These are phyloP conservation scores for Aspergillus sp. DNA, from an alignment of 2,329 filamentous ascomycete genomes.

Conservation along the genomic window DNA sequence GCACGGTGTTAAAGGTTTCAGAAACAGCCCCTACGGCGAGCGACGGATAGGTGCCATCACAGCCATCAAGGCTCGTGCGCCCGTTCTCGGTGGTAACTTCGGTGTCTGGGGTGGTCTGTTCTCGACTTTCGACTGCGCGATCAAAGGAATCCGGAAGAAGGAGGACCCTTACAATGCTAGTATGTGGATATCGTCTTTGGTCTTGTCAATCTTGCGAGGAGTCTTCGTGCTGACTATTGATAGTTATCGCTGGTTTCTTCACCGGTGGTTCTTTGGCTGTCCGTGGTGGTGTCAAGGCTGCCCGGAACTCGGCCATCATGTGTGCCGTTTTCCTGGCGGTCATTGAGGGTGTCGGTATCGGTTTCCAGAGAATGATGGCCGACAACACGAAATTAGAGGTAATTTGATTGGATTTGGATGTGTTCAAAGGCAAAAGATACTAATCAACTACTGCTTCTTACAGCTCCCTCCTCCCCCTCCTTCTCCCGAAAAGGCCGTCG, in stretches of 20 bases:
- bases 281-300: slow-evolving; percentile 85
- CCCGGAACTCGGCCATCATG: slow-evolving; percentile 92
- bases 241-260: slow-evolving; percentile 90
- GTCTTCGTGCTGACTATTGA: slow-evolving; percentile 2
- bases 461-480: slow-evolving; percentile 39
- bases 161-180: slow-evolving; percentile 97
- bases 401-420: slow-evolving; percentile 23
- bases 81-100: slow-evolving; percentile 95
- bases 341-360: slow-evolving; percentile 96
- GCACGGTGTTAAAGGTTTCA: slow-evolving; percentile 95
- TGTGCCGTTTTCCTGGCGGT: slow-evolving; percentile 92
- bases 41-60: slow-evolving; percentile 93
- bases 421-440: not conserved
- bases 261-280: slow-evolving; percentile 90
- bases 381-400: slow-evolving; percentile 83
- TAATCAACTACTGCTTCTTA: not conserved
- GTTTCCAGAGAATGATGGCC: slow-evolving; percentile 91
- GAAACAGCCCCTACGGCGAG: slow-evolving; percentile 89
- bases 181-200: slow-evolving; percentile 34
- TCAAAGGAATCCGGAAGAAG: slow-evolving; percentile 92
- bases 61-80: slow-evolving; percentile 94
- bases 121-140: slow-evolving; percentile 92
- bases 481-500: slow-evolving; percentile 36
- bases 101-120: slow-evolving; percentile 97
- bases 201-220: not conserved